These are phyloP conservation scores for Penicillium sp. DNA, from an alignment of 2,329 filamentous ascomycete genomes.

Conservation along the genomic window DNA sequence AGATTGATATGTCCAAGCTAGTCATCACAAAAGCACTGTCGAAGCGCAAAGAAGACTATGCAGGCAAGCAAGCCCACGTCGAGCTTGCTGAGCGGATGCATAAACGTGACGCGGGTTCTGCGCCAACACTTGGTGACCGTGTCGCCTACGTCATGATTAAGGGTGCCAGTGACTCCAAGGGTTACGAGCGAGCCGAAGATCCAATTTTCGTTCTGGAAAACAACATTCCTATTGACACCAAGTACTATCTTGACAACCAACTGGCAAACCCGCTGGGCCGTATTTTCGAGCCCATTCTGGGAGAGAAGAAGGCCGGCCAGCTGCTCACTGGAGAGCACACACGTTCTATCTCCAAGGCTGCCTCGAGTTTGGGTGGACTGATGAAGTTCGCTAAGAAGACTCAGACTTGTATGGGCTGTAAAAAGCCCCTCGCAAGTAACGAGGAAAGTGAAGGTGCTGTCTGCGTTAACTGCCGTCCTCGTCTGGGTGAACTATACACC, in stretches of 20 bases:
- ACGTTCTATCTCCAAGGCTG: constrained; percentile 88
- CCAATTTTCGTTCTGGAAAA: constrained; percentile 96
- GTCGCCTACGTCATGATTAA: constrained; percentile 98
- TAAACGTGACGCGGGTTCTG: constrained; percentile 93
- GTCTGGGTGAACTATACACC: constrained; percentile 90
- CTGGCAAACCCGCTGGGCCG: constrained; percentile 89
- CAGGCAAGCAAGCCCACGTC: constrained; percentile 91
- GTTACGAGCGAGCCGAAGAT: constrained; percentile 96
- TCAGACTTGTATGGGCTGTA: constrained; percentile 97
- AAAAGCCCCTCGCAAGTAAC: constrained; percentile 83
- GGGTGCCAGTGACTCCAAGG: constrained; percentile 83
- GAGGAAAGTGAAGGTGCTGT: constrained; percentile 83
- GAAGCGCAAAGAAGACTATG: constrained; percentile 73
- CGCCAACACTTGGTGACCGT: constrained; percentile 88
- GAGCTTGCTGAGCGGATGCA: constrained; percentile 95
- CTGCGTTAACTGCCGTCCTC: constrained; percentile 79
- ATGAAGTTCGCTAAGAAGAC: constrained; percentile 99
- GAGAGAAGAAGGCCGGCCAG: constrained; percentile 84
- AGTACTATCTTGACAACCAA: constrained; percentile 98
- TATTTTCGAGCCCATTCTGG: constrained; percentile 97
- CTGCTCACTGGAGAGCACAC: constrained; percentile 92
- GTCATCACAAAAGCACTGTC: constrained; percentile 97
- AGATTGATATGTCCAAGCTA: constrained; percentile 97
- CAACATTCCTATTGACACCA: constrained; percentile 96
- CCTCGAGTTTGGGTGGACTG: constrained; percentile 84